Evolutionary conservation across 352 stramenopile genomes (phyloP).

Genomic region (Pythium rhizo-oryzae): DNA sequence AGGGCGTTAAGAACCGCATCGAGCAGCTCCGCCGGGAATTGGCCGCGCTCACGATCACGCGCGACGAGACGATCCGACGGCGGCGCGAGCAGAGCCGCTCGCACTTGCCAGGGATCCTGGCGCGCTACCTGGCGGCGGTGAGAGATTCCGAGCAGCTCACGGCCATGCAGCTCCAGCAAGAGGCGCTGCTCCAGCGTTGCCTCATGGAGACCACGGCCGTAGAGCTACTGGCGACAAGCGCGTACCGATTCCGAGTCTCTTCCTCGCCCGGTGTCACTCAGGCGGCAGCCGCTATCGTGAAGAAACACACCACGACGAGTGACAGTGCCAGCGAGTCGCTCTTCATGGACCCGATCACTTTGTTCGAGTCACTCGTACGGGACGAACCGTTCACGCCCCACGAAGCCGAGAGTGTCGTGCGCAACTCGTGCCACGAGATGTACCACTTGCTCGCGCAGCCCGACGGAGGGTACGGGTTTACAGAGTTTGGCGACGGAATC

Average conservation of each 20-base stretch:
- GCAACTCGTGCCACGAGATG: constrained; percentile 45
- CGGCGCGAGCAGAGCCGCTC: not conserved
- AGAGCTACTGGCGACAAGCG: not conserved
- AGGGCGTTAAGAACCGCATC: not conserved
- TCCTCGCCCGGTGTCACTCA: not conserved
- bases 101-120: not conserved
- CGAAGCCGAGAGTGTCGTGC: constrained; percentile 48
- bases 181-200: not conserved
- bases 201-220: not conserved
- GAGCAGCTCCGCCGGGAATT: not conserved
- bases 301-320: not conserved
- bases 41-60: not conserved
- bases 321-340: not conserved
- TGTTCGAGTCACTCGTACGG: constrained; percentile 59
- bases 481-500: not conserved
- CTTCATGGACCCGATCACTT: constrained; percentile 19
- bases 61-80: not conserved
- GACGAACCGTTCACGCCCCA: constrained; percentile 32
- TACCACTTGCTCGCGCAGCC: not conserved
- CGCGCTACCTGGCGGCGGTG: not conserved
- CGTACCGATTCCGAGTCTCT: not conserved
- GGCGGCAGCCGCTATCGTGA: not conserved
- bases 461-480: not conserved
- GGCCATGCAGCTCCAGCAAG: not conserved
- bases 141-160: not conserved